Base-by-base conservation (phyloP, 2,329 filamentous ascomycete species). In the Macrophomina phaseolina region DNA sequence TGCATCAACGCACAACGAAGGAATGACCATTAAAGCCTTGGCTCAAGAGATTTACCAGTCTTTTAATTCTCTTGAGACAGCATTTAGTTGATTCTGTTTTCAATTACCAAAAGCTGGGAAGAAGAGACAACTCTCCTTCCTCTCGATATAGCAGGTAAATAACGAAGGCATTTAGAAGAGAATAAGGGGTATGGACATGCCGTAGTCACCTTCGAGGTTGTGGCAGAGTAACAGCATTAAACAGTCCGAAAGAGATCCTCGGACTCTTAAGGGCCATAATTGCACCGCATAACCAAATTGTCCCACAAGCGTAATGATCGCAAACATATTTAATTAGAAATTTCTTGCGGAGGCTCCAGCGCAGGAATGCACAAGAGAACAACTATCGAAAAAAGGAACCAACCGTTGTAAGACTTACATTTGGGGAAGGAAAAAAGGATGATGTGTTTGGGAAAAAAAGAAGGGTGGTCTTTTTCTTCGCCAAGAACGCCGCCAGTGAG, bases 341-440 rank as follows among this genome's bases (percentile, higher is more conserved):
- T 38, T 30, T 30, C 58, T 49, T 45, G 42, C 58, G 23, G 42
- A 49, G 30, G 58, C 32, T 38, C 58, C 46, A 45, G 42, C 42
- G 30, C 45, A 58, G 28, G 16, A 55, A 65, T 49, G 63, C 42
- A 48, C n/a, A 6, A 38, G 53, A 52, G 45, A 28, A 42, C 46
- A 28, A 42, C 46, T 55, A 61, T 61, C 51, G 40, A 55, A 61
- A 66, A 51, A 66, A 51, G 40, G 55, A 42, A 66, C 64, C 64
- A 66, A 66, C 64, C 64, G 63, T 65, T 65, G 14, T 60, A 61
- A 52, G 55, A 66, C 64, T 66, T 66, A 66, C 64, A 66, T 66
- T 55, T 60, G 48, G 64, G 63, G 30, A 65, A 40, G n/a, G 40
- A 58, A 49, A 30, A 30, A 51, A 58, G 38, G 51, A 49, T 23